Evolutionary conservation across 148 eudicot genomes (phyloP).

Genomic region (Linanthus parryae): DNA sequence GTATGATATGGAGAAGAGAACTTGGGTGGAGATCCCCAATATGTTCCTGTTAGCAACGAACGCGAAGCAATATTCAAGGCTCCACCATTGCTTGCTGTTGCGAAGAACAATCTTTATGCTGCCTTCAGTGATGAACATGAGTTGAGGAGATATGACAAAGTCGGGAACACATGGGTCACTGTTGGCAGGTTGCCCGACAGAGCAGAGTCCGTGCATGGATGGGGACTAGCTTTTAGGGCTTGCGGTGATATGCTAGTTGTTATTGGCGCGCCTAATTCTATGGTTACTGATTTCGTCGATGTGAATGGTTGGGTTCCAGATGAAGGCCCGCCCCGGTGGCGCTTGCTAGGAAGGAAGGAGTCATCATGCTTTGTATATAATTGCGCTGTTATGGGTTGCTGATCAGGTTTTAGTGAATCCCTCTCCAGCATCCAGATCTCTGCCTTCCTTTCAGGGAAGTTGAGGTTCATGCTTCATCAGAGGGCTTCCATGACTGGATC

Average conservation of each 20-base stretch:
- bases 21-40: slow-evolving; percentile 49
- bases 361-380: too few species aligned
- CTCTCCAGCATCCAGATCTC: too few species aligned
- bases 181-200: slow-evolving; percentile 69
- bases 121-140: slow-evolving; percentile 57
- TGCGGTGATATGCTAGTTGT: slow-evolving; percentile 69
- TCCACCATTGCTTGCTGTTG: slow-evolving; percentile 78
- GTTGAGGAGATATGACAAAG: slow-evolving; percentile 47
- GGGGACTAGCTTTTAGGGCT: slow-evolving; percentile 85
- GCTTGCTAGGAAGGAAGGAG: too few species aligned
- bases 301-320: too few species aligned
- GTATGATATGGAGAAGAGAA: too few species aligned
- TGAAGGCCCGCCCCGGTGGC: too few species aligned
- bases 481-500: too few species aligned
- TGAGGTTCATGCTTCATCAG: too few species aligned
- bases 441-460: too few species aligned
- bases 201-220: slow-evolving; percentile 63
- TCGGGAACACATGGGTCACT: slow-evolving; percentile 32
- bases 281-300: slow-evolving; percentile 52
- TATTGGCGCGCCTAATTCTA: slow-evolving; percentile 53
- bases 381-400: too few species aligned
- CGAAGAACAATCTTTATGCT: slow-evolving; percentile 65
- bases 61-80: too few species aligned
- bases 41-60: slow-evolving; percentile 61
- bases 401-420: too few species aligned